These are phyloP conservation scores for Sanghuangporus weigelae DNA, from an alignment of 1,284 basidiomycete genomes.

Conservation along the genomic window DNA sequence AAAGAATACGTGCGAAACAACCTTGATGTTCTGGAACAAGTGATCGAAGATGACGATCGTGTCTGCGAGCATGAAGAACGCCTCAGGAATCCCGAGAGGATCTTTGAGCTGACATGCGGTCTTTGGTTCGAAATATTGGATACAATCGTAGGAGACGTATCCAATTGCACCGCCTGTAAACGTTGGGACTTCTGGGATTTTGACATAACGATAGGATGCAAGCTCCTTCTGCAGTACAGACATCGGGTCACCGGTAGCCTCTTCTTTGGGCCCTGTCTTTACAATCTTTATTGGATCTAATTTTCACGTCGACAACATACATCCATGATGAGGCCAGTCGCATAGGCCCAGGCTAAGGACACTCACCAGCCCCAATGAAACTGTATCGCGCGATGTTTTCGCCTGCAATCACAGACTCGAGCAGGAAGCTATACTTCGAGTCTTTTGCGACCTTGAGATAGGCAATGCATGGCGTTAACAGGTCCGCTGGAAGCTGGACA, in stretches of 20 bases:
- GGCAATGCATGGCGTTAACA: constrained; percentile 95
- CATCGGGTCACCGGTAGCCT: constrained; percentile 86
- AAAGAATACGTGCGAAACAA: constrained; percentile 95
- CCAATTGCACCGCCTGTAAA: constrained; percentile 99
- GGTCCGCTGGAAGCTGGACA: constrained; percentile 90
- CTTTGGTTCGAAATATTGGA: constrained; percentile 96
- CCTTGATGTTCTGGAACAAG: constrained; percentile 90
- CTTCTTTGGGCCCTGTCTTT: constrained; percentile 83
- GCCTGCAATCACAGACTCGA: constrained; percentile 89
- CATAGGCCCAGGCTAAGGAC: constrained; percentile 13
- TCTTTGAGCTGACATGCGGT: constrained; percentile 73
- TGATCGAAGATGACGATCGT: constrained; percentile 96
- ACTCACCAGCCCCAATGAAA: constrained; percentile 90
- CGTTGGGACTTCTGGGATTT: constrained; percentile 86
- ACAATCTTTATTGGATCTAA: constrained; percentile 90
- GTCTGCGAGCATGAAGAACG: constrained; percentile 95
- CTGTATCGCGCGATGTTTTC: constrained; percentile 92
- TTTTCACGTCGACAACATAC: background rate
- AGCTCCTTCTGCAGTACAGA: constrained; percentile 83
- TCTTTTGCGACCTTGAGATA: constrained; percentile 92
- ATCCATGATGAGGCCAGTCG: background rate
- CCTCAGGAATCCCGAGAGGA: constrained; percentile 83
- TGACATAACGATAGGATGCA: constrained; percentile 82
- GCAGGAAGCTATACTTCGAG: constrained; percentile 87
- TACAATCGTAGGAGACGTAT: constrained; percentile 95